Conservation (phyloP, 179 eudicot genomes). For the Nepenthes alata region DNA sequence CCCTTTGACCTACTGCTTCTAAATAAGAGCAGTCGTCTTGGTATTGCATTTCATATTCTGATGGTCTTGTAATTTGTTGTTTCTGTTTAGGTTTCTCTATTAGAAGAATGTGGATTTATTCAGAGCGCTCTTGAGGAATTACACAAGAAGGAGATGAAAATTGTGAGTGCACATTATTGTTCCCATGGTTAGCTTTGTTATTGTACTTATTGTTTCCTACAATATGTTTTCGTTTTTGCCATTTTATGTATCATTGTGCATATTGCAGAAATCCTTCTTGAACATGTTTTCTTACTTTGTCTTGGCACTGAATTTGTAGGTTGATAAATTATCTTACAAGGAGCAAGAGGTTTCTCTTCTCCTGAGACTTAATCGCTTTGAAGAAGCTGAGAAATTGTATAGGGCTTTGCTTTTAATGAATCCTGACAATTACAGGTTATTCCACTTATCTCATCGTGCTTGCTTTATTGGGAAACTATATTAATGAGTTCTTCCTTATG, state of each 20-base stretch:
- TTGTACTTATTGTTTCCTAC: not conserved
- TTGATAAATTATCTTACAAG: slow-evolving; percentile 73
- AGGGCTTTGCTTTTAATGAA: slow-evolving; percentile 74
- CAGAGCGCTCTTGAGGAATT: slow-evolving; percentile 84
- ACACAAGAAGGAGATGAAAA: slow-evolving; percentile 59
- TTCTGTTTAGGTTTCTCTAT: slow-evolving; percentile 46
- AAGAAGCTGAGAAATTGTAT: slow-evolving; percentile 66
- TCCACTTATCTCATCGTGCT: not conserved
- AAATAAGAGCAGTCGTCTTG: too few relatives aligned
- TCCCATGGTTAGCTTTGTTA: not conserved
- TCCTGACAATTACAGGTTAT: slow-evolving; percentile 92
- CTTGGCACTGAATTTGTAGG: slow-evolving; percentile 28
- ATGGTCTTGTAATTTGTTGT: not conserved
- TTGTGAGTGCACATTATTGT: slow-evolving; percentile 43
- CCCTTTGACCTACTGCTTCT: too few relatives aligned
- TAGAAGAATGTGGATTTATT: slow-evolving; percentile 78
- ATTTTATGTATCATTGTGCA: too few relatives aligned
- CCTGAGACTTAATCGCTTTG: slow-evolving; percentile 57
- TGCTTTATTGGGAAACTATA: not conserved
- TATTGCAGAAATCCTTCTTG: too few relatives aligned
- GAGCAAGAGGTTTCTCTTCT: slow-evolving; percentile 89
- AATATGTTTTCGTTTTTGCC: too few relatives aligned
- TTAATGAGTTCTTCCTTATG: not conserved
- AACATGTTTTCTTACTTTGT: slow-evolving; percentile 6
- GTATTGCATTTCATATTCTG: not conserved